phyloP scores from a whole-genome alignment of 208 protist species.

The Trichomonas vaginalis region DNA sequence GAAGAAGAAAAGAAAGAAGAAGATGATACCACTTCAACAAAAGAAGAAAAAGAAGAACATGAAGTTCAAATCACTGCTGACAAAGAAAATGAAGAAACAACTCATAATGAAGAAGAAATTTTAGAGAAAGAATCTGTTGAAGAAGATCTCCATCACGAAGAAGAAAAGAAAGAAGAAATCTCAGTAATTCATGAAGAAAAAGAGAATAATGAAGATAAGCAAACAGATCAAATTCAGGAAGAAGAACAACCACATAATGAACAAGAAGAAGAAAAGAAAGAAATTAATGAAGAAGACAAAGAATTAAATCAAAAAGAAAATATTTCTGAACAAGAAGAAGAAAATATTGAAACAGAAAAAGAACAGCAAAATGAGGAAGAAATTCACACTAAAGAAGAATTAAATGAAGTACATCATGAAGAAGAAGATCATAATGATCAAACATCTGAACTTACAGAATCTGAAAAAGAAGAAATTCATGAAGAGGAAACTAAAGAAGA shows the following conservation, averaged over 20 bases:
- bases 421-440: neutral
- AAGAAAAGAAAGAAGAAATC: too few relatives aligned
- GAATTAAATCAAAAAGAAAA: neutral
- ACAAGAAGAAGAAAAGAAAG: neutral
- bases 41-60: neutral
- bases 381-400: neutral
- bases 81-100: neutral
- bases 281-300: neutral
- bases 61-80: neutral
- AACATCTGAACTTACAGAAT: neutral
- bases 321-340: neutral
- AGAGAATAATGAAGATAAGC: too few relatives aligned
- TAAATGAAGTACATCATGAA: neutral
- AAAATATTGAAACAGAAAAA: neutral
- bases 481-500: neutral
- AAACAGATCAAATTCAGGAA: too few relatives aligned
- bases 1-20: neutral
- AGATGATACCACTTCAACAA: neutral
- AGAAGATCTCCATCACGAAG: too few relatives aligned
- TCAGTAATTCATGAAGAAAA: too few relatives aligned
- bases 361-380: neutral
- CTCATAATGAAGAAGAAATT: neutral
- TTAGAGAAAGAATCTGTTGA: neutral
- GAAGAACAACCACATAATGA: too few relatives aligned
- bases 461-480: neutral